Conservation (phyloP, 345 rosid species). For the Gossypium raimondii region DNA sequence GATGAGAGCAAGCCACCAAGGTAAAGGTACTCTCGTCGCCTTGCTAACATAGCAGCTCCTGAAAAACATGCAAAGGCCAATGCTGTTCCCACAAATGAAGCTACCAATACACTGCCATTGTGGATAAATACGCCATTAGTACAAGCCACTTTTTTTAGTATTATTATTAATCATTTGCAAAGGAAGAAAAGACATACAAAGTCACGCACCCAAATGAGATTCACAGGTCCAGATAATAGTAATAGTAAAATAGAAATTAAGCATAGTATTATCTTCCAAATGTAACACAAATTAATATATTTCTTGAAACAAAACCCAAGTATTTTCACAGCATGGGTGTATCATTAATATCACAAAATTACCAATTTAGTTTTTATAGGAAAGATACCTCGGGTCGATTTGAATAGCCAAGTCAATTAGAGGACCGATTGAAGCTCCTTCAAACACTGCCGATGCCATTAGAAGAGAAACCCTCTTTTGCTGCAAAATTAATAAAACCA, state of each 20-base stretch:
- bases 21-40: constrained; percentile 90
- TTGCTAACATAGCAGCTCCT: constrained; percentile 88
- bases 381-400: constrained; percentile 62
- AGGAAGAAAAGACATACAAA: neutral
- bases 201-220: neutral
- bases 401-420: constrained; percentile 63
- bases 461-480: constrained; percentile 71
- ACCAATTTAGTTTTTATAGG: neutral
- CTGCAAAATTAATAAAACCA: constrained; percentile 32
- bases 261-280: neutral
- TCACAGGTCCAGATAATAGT: neutral
- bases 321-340: neutral
- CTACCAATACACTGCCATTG: constrained; percentile 56
- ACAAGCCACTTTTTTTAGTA: neutral
- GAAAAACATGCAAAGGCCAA: constrained; percentile 96
- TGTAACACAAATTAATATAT: neutral
- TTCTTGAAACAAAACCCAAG: neutral
- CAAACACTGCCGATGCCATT: constrained; percentile 57
- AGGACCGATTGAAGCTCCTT: constrained; percentile 95
- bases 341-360: neutral
- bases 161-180: neutral
- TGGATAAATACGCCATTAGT: neutral
- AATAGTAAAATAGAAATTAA: neutral
- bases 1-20: constrained; percentile 92
- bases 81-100: constrained; percentile 87